Evolutionary conservation across 208 protist genomes (phyloP), one percentile per base, ranked within the genome.

Genomic region (Tetramitus jugosus): DNA sequence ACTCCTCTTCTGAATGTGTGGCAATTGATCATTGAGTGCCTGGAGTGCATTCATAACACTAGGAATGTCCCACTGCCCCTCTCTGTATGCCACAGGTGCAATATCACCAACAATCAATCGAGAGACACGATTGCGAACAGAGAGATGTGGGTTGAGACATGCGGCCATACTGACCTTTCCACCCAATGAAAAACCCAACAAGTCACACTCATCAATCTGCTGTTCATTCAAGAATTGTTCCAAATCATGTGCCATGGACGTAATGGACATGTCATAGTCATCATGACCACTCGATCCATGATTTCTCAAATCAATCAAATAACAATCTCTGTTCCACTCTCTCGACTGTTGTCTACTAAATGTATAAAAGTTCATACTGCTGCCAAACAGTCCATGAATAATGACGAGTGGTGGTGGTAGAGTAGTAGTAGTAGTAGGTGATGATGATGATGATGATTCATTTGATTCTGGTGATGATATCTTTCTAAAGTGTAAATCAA

Each of bases 261-360:
- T 17, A 65, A 40, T 40, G 40, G 0, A 40, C 60, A 65, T 65
- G 3, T n/a, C 31, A 40, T n/a, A 10, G 13, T n/a, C 35, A 40
- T 65, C 33, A 65, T 65, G 35, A 40, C 40, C 33, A 10, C 8
- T 6, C 14, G 35, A n/a, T 40, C 33, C 35, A 23, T 65, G 60
- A 65, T 65, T 65, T 65, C 60, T 65, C 23, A 65, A 65, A 40
- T 65, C 40, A 7, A 65, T 10, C 23, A 65, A 65, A 65, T 65
- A 65, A 40, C 35, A 10, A 37, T 39, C 8, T 14, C 33, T 65
- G 0, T 40, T n/a, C 35, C 23, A 20, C 23, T 65, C 40, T 1
- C 0, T 3, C 35, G 33, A 40, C 8, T 65, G 40, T n/a, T 65
- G n/a, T 40, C 31, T 65, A 20, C 33, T 33, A 65, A 65, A 65